Percentiles rank a stretch among this genome's conserved stretches.
Evolutionary conservation across 306 rosid species (phyloP).

Genomic region (Lathyrus sativus): DNA sequence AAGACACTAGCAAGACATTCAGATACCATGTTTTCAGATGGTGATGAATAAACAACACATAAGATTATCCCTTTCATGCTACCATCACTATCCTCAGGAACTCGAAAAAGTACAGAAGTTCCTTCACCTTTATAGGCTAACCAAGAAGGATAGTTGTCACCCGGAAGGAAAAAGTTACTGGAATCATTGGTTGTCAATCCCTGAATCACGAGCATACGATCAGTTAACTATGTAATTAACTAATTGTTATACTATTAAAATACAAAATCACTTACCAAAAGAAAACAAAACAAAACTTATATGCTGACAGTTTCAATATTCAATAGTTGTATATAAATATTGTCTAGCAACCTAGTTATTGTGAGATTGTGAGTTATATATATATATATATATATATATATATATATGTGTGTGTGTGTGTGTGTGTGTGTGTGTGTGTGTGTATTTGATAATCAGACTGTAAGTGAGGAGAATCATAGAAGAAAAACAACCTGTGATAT

Average conservation of each 20-base stretch:
- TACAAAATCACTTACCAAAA: no score
- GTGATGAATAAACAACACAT: constrained; percentile 28
- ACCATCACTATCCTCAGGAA: constrained; percentile 3
- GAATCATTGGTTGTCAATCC: neutral
- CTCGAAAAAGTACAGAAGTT: neutral
- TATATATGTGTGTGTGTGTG: no score
- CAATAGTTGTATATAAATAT: no score
- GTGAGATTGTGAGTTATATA: no score
- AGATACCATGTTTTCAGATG: neutral
- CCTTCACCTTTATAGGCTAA: constrained; percentile 17
- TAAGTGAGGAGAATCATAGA: no score
- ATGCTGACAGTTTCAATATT: no score
- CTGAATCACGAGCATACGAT: constrained; percentile 3
- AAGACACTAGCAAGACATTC: constrained; percentile 13
- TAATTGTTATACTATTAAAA: no score
- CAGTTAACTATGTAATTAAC: neutral
- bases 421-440: no score
- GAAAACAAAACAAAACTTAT: no score
- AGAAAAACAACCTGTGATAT: neutral
- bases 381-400: no score
- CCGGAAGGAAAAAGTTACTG: neutral
- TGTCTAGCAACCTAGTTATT: no score
- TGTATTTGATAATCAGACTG: no score
- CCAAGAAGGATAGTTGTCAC: constrained; percentile 35
- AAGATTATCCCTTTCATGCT: constrained; percentile 24